Base-by-base conservation (phyloP, 805 yeast species). In the Cyberlindnera maclurae region DNA sequence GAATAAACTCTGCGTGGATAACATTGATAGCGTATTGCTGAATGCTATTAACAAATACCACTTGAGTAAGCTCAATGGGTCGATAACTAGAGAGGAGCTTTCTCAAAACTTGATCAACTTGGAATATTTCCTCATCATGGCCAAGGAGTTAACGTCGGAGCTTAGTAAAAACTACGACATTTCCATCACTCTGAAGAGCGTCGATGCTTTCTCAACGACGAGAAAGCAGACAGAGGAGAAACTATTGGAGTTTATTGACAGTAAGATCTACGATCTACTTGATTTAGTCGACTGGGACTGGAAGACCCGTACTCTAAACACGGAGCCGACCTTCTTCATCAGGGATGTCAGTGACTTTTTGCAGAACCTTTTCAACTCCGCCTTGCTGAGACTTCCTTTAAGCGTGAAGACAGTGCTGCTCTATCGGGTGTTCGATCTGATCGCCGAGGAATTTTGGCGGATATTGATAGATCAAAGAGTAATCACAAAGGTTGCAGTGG, bases 201-300 rank as follows among this genome's bases (percentile, higher is more conserved):
- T 74, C 9, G 67, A 65, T 11, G 66, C 68, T 26, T 79, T 85
- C 49, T 68, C 70, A 12, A 63, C 65, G 22, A 77, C 86, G 13
- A 70, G 86, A 43, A 76, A 77, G 53, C 64, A 67, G 44, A 87
- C 96, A 0, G 97, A 90, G 59, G 75, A 76, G 30, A 78, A 85
- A 33, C 72, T 93, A 44, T 88, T 89, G 57, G 77, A 78, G 41
- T 71, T 87, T 69, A 86, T 93, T 40, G 95, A 90, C 55, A 70
- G 73, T 29, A 84, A 84, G 47, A 79, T 90, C 29, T 74, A 76
- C 41, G 90, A 81, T 60, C 75, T 90, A 47, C 65, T 90, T 47
- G 96, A 84, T 40, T 75, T 84, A 63, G 82, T 86, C 18, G 94
- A 85, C 45, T 84, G 85, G 61, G 85, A 88, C 54, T 90, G 97